A percentile compares a stretch with the other conserved stretches of the same genome.
Evolutionary conservation across 164 flowering plant genomes (phyloP).

Genomic region (Protea cynaroides): DNA sequence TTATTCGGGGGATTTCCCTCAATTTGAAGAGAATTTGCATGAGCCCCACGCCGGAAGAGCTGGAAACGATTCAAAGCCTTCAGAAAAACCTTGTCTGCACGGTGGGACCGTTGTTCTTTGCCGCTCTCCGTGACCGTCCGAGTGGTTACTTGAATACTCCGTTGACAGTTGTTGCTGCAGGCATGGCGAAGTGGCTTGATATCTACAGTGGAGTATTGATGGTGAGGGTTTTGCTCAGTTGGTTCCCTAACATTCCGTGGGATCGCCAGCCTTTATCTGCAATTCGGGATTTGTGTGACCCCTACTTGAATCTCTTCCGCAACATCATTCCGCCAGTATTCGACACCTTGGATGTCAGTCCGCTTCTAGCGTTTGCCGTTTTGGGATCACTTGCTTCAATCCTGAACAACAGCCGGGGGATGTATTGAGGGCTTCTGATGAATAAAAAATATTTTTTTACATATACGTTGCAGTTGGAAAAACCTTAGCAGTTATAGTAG

Average conservation of each 20-base stretch:
- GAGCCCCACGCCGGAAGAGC: constrained; percentile 26
- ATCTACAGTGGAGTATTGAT: constrained; percentile 80
- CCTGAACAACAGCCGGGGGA: constrained; percentile 38
- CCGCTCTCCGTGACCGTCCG: constrained; percentile 38
- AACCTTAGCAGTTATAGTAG: too few species aligned
- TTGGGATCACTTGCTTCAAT: constrained; percentile 63
- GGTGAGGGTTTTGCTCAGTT: constrained; percentile 94
- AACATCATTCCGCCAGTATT: constrained; percentile 80
- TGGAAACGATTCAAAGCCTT: constrained; percentile 11
- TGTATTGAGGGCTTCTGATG: constrained; percentile 3
- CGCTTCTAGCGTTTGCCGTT: constrained; percentile 76
- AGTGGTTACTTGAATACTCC: constrained; percentile 58
- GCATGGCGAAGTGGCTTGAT: constrained; percentile 88
- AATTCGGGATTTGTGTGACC: constrained; percentile 87
- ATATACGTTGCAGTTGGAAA: too few species aligned
- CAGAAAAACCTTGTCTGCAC: constrained; percentile 22
- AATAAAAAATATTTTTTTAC: too few species aligned
- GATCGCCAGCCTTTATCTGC: constrained; percentile 74
- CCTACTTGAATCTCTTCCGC: constrained; percentile 78
- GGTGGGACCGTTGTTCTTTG: constrained; percentile 66
- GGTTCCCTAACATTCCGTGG: constrained; percentile 99
- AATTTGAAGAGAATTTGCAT: constrained; percentile 11
- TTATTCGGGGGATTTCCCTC: constrained; percentile 6
- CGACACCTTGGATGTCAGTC: constrained; percentile 80
- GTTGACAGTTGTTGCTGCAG: constrained; percentile 75